A percentile compares a stretch with the other conserved stretches of the same genome.
phyloP scores from a whole-genome alignment of 805 yeast species.

The Debaryomyces prosopidis region DNA sequence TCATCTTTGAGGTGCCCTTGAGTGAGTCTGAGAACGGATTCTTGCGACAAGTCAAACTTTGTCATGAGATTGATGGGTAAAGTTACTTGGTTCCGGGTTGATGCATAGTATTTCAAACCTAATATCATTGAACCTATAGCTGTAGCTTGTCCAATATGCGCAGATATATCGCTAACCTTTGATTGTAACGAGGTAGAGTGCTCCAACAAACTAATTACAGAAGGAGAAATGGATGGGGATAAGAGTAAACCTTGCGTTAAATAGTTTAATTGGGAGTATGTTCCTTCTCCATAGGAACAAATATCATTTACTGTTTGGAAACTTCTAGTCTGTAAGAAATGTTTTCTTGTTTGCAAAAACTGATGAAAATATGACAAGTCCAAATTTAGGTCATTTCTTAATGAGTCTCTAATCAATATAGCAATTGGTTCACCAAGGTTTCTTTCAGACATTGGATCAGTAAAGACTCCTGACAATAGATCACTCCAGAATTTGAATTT shows the following conservation, averaged over 20 bases:
- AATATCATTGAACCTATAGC: slow-evolving; percentile 66
- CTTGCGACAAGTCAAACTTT: slow-evolving; percentile 59
- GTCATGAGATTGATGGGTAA: slow-evolving; percentile 66
- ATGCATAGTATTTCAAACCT: slow-evolving; percentile 59
- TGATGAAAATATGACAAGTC: slow-evolving; percentile 58
- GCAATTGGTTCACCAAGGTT: slow-evolving; percentile 65
- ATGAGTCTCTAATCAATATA: slow-evolving; percentile 53
- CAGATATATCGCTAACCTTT: slow-evolving; percentile 58
- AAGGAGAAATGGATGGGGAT: slow-evolving; percentile 59
- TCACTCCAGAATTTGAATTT: slow-evolving; percentile 79
- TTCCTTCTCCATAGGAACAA: slow-evolving; percentile 80
- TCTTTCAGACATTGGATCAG: slow-evolving; percentile 29
- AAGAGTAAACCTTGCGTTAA: slow-evolving; percentile 58
- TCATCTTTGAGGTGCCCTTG: slow-evolving; percentile 42
- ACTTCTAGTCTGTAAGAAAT: slow-evolving; percentile 48
- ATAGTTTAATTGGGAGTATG: slow-evolving; percentile 72
- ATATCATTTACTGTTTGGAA: slow-evolving; percentile 55
- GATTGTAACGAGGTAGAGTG: slow-evolving; percentile 44
- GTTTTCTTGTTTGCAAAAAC: slow-evolving; percentile 57
- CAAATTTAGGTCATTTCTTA: slow-evolving; percentile 49
- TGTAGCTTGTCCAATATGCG: slow-evolving; percentile 82
- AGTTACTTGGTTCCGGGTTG: slow-evolving; percentile 48
- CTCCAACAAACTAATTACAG: slow-evolving; percentile 50
- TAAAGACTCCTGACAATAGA: slow-evolving; percentile 48
- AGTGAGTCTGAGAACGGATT: slow-evolving; percentile 50